Percentiles rank a stretch among this genome's conserved stretches.
Conservation (phyloP, 345 rosid genomes). For the Pistacia vera region DNA sequence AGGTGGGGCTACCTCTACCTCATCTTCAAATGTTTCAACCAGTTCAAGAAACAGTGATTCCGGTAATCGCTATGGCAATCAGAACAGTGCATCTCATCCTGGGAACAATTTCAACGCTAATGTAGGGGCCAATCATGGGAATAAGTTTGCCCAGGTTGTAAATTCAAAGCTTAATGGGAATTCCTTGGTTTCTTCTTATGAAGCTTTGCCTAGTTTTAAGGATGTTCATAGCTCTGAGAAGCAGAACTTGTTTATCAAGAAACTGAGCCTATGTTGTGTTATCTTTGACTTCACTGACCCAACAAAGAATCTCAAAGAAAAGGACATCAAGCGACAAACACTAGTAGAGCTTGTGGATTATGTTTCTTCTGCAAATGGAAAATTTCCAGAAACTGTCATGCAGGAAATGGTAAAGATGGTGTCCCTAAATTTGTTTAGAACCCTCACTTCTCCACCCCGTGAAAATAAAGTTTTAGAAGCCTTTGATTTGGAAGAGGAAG, state of each 20-base stretch:
- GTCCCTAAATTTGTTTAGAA: slow-evolving; percentile 64
- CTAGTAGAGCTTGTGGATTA: slow-evolving; percentile 79
- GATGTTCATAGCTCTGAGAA: slow-evolving; percentile 76
- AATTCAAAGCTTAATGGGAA: slow-evolving; percentile 56
- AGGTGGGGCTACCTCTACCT: slow-evolving; percentile 47
- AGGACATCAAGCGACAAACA: slow-evolving; percentile 78
- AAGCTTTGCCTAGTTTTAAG: slow-evolving; percentile 75
- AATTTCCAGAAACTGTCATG: slow-evolving; percentile 64
- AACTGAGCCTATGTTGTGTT: slow-evolving; percentile 61
- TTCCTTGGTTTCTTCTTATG: slow-evolving; percentile 39
- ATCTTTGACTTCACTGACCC: slow-evolving; percentile 72
- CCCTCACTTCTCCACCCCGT: slow-evolving; percentile 59
- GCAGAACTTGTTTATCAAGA: slow-evolving; percentile 59
- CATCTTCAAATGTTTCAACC: slow-evolving; percentile 40
- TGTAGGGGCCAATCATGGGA: slow-evolving; percentile 43
- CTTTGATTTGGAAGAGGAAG: slow-evolving; percentile 82
- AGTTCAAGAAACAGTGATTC: slow-evolving; percentile 43
- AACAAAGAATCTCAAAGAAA: slow-evolving; percentile 67
- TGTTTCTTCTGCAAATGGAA: slow-evolving; percentile 59
- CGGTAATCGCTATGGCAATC: slow-evolving; percentile 33
- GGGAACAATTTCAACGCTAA: slow-evolving; percentile 27
- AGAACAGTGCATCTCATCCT: slow-evolving; percentile 26
- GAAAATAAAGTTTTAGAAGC: slow-evolving; percentile 66
- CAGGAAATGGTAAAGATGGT: slow-evolving; percentile 77
- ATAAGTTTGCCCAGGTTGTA: slow-evolving; percentile 40